A percentile compares a stretch with the other conserved stretches of the same genome.
Evolutionary conservation across 2,329 filamentous ascomycete species (phyloP).

Genomic region (Pseudocercospora pini-densiflorae): DNA sequence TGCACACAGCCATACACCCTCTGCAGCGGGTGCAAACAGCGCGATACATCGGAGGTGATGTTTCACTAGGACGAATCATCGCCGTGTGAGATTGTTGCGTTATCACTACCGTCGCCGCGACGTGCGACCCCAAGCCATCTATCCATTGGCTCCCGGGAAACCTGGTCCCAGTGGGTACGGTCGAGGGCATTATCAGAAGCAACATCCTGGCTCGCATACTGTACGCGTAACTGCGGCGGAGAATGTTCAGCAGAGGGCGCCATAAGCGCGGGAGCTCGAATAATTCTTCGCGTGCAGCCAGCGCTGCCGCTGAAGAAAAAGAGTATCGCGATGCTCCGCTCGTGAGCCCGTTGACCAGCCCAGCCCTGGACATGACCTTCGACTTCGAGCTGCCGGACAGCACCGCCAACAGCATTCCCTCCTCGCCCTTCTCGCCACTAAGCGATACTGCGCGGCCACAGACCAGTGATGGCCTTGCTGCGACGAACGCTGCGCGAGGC

Average conservation of each 20-base stretch:
- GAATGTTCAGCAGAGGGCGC: constrained; percentile 17
- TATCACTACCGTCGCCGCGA: constrained; percentile 1
- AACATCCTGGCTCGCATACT: constrained; percentile 9
- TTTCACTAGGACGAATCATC: not conserved
- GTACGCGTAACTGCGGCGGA: constrained; percentile 9
- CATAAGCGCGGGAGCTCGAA: constrained; percentile 11
- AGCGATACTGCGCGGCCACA: constrained; percentile 24
- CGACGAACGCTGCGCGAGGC: not conserved
- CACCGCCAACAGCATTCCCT: constrained; percentile 11
- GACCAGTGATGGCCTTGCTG: constrained; percentile 31
- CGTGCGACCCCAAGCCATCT: not conserved
- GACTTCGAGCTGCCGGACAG: constrained; percentile 34
- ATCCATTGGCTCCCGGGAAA: constrained; percentile 1
- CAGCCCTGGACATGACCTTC: constrained; percentile 32
- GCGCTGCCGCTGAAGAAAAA: constrained; percentile 7
- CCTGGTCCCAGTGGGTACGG: not conserved
- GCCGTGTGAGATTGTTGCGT: not conserved
- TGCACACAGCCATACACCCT: not conserved
- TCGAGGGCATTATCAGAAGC: constrained; percentile 1
- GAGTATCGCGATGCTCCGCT: constrained; percentile 21
- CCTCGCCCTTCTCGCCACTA: constrained; percentile 21
- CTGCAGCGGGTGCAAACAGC: too few species aligned
- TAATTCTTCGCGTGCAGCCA: constrained; percentile 5
- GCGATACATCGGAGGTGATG: not conserved
- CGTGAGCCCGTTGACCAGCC: constrained; percentile 32